phyloP scores from a whole-genome alignment of 2,329 filamentous ascomycete species.

The Zalaria sp. region DNA sequence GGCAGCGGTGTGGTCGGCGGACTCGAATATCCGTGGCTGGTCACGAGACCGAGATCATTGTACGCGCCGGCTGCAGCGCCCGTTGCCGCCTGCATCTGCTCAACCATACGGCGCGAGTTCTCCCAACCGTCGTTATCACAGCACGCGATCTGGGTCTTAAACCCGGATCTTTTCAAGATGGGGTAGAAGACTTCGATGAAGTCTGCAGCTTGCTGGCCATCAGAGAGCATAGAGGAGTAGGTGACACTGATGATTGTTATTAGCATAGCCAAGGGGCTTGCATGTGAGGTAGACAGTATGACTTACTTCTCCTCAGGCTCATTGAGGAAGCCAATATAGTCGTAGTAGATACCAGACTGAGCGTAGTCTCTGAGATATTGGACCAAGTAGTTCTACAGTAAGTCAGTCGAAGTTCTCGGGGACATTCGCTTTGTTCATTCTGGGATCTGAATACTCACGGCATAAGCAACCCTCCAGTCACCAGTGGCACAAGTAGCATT shows the following conservation, averaged over 20 bases:
- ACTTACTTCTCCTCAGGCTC: conserved; percentile 19
- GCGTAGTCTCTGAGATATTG: conserved; percentile 31
- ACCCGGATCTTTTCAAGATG: conserved; percentile 22
- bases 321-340: conserved; percentile 30
- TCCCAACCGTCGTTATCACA: conserved; percentile 31
- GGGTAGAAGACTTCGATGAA: conserved; percentile 36
- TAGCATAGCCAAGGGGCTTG: too few relatives aligned
- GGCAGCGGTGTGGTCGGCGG: conserved; percentile 25
- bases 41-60: conserved; percentile 25
- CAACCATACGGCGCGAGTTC: conserved; percentile 6
- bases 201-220: conserved; percentile 33
- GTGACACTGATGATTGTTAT: conserved; percentile 10
- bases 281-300: not conserved
- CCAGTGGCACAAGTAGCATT: conserved; percentile 24
- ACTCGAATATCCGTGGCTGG: conserved; percentile 28
- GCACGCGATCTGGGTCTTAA: conserved; percentile 26
- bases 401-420: not conserved
- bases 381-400: conserved; percentile 20
- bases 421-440: not conserved
- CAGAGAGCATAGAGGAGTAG: conserved; percentile 34
- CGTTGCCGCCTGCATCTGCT: conserved; percentile 13
- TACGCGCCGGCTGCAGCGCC: conserved; percentile 21
- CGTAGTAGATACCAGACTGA: conserved; percentile 24
- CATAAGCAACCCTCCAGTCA: conserved; percentile 36
- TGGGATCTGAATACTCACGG: conserved; percentile 13